Base-by-base conservation (phyloP, 257 asterid species). In the Parsonsia alboflavescens region DNA sequence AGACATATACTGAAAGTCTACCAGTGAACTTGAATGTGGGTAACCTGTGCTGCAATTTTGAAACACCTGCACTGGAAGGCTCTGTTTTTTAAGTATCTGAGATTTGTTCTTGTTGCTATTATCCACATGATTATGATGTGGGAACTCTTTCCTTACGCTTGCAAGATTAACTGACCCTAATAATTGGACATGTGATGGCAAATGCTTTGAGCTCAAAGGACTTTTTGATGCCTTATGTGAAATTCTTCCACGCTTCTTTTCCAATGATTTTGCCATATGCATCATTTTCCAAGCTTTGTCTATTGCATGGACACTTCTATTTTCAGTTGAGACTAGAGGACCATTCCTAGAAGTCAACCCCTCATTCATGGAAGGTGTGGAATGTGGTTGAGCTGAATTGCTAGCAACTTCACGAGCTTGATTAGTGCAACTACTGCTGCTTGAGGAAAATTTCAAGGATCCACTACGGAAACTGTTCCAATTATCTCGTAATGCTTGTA, bases 271-370 rank as follows among this genome's bases (percentile, higher is more conserved):
- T 9, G 97, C 96, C 77, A 83, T 84, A 68, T 78, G 80, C 84
- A 87, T 50, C 95, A 91, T 89, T 80, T 84, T 84, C 93, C 97
- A 91, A 30, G 93, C 97, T 77, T 79, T 87, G 68, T 79, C 80
- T 79, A 87, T 84, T 77, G 82, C 90, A 56, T 41, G 46, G 52
- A 82, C 73, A 57, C 68, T 67, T 66, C 45, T 68, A 70, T 64
- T 77, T 48, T 64, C 71, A 59, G 67, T 66, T n/a, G 75, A 21
- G 69, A 39, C 72, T 41, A 79, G 78, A 80, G 84, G 74, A 72
- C 79, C 68, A 80, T 74, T 73, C 46, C 74, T 78, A 76, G 77
- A 71, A 36, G 70, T 68, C 68, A 79, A 73, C 64, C 48, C 81
- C 76, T 76, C 82, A 69, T 68, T 78, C 52, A 50, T 63, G 78